Conservation (phyloP, 192 early-diverging fungal genomes). For the Umbelopsis sp. region DNA sequence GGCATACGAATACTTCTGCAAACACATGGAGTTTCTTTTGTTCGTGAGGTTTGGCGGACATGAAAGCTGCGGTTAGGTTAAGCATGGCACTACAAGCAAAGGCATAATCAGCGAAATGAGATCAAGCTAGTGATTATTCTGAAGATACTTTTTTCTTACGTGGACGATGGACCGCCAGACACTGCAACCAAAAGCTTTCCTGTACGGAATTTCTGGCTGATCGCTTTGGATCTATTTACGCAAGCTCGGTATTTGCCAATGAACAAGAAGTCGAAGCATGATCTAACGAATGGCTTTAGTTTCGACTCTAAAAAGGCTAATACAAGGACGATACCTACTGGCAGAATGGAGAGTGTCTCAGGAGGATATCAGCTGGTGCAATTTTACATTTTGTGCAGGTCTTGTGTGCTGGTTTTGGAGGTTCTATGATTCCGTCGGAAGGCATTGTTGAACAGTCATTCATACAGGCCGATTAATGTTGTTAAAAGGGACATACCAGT, state of each 20-base stretch:
- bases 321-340: conserved; percentile 47
- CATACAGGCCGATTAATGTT: background rate
- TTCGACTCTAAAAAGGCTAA: background rate
- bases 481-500: background rate
- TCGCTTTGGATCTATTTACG: conserved; percentile 54
- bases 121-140: background rate
- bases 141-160: conserved; percentile 42
- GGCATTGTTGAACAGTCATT: background rate
- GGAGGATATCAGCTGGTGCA: conserved; percentile 59
- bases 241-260: conserved; percentile 71
- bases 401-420: conserved; percentile 11
- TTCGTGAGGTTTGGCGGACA: conserved; percentile 53
- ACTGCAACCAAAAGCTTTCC: conserved; percentile 77
- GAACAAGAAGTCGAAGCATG: conserved; percentile 72
- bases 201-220: conserved; percentile 26
- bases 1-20: conserved; percentile 67
- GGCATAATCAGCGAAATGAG: background rate
- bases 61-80: conserved; percentile 65
- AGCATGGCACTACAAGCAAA: conserved; percentile 58
- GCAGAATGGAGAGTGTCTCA: conserved; percentile 80
- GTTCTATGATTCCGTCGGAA: background rate
- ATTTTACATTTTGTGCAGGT: conserved; percentile 82
- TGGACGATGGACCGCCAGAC: conserved; percentile 85
- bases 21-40: conserved; percentile 63
- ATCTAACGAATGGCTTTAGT: conserved; percentile 32